Conservation (phyloP, 1,139 yeast species). For the Debaryomycetaceae sp. region DNA sequence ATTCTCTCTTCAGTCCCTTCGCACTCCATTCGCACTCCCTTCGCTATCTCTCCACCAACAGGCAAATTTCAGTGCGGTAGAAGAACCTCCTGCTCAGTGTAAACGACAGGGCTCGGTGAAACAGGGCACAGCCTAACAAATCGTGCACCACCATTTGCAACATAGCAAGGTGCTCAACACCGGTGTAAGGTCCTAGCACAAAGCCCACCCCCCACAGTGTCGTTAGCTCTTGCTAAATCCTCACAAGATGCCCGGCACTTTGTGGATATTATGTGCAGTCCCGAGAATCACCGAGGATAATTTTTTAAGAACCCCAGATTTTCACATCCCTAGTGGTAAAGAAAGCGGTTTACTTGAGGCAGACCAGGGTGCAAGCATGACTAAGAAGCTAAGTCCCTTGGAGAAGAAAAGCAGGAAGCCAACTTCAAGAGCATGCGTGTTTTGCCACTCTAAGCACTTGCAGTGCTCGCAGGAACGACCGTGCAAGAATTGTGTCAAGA, state of each 20-base stretch:
- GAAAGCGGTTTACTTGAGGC: not conserved
- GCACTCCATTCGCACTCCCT: too few relatives aligned
- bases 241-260: not conserved
- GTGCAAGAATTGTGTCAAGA: conserved; percentile 63
- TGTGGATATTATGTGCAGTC: not conserved
- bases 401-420: conserved; percentile 57
- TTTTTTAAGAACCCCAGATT: not conserved
- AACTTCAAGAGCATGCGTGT: conserved; percentile 63
- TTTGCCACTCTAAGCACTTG: conserved; percentile 68
- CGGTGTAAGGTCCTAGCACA: too few relatives aligned
- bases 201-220: too few relatives aligned
- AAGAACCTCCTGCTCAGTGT: too few relatives aligned
- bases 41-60: too few relatives aligned
- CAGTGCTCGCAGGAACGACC: conserved; percentile 65
- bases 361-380: conserved; percentile 36
- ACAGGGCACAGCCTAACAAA: too few relatives aligned
- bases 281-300: not conserved
- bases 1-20: too few relatives aligned
- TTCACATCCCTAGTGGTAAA: not conserved
- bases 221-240: too few relatives aligned
- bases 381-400: conserved; percentile 52
- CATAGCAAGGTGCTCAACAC: too few relatives aligned
- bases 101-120: too few relatives aligned
- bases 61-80: too few relatives aligned
- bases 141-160: too few relatives aligned